Percentiles rank a stretch among this genome's conserved stretches.
Conservation (phyloP, 441 rosid species). For the Croton setiger region DNA sequence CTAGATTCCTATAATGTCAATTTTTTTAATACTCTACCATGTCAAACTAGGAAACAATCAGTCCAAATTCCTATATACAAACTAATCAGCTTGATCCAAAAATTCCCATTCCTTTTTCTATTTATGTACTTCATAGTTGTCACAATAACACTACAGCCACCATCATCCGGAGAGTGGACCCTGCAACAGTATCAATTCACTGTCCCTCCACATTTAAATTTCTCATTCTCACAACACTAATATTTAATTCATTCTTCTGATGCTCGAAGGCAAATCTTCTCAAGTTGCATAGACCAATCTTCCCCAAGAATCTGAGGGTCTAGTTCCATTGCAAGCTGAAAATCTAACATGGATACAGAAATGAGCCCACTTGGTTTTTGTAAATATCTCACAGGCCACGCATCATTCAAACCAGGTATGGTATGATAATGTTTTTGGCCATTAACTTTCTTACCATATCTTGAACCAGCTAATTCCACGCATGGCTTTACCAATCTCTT, state of each 20-base stretch:
- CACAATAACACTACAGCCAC: constrained; percentile 18
- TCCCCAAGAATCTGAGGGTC: constrained; percentile 70
- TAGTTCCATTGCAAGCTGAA: constrained; percentile 57
- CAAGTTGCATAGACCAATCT: constrained; percentile 68
- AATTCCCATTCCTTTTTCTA: constrained; percentile 21
- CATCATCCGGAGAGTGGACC: constrained; percentile 22
- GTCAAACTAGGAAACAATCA: constrained; percentile 23
- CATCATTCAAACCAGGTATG: constrained; percentile 17
- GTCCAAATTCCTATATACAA: constrained; percentile 32
- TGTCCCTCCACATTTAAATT: constrained; percentile 7
- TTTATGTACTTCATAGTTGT: constrained; percentile 25
- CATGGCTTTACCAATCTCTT: constrained; percentile 61
- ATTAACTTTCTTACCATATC: constrained; percentile 19
- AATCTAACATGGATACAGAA: constrained; percentile 44
- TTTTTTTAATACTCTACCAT: constrained; percentile 14
- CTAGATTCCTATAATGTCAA: constrained; percentile 23
- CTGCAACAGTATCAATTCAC: constrained; percentile 17
- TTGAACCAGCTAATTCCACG: constrained; percentile 42
- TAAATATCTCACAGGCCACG: constrained; percentile 16
- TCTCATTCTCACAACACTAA: constrained; percentile 6
- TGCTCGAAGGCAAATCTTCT: constrained; percentile 39
- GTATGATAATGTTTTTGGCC: constrained; percentile 16
- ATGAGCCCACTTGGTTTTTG: constrained; percentile 19
- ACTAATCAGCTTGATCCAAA: constrained; percentile 28
- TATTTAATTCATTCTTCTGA: constrained; percentile 27